phyloP scores from a whole-genome alignment of 2,329 filamentous ascomycete genomes.

The Aspergillus chevalieri region DNA sequence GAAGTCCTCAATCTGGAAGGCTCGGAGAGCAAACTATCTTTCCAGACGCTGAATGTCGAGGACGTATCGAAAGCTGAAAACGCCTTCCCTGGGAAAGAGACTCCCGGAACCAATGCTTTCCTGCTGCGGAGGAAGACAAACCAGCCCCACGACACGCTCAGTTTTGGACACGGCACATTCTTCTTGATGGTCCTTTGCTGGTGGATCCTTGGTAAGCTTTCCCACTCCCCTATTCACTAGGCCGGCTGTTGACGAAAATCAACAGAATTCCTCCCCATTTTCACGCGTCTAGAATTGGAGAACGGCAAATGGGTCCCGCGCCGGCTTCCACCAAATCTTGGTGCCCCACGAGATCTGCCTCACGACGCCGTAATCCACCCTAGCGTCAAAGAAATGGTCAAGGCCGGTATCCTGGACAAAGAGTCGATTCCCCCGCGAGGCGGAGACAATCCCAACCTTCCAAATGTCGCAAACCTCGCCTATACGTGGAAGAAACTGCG shows the following conservation, averaged over 20 bases:
- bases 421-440: slow-evolving; percentile 12
- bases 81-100: slow-evolving; percentile 8
- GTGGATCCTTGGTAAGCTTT: slow-evolving; percentile 27
- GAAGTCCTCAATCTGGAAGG: slow-evolving; percentile 32
- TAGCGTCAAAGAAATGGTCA: slow-evolving; percentile 22
- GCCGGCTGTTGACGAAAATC: neutral
- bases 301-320: slow-evolving; percentile 29
- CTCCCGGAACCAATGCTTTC: slow-evolving; percentile 5
- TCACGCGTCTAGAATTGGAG: slow-evolving; percentile 32
- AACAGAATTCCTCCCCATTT: slow-evolving; percentile 30
- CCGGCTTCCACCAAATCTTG: slow-evolving; percentile 30
- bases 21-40: slow-evolving; percentile 20
- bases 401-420: slow-evolving; percentile 16
- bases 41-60: slow-evolving; percentile 29
- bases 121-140: slow-evolving; percentile 6
- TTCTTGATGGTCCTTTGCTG: slow-evolving; percentile 25
- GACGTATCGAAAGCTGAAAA: slow-evolving; percentile 12
- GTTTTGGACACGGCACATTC: slow-evolving; percentile 23
- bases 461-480: neutral
- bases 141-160: slow-evolving; percentile 28
- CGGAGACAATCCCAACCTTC: slow-evolving; percentile 13
- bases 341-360: slow-evolving; percentile 28
- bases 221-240: neutral
- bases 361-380: slow-evolving; percentile 23
- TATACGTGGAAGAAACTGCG: neutral